phyloP scores from a whole-genome alignment of 345 rosid genomes.

The Raphanus sativus region DNA sequence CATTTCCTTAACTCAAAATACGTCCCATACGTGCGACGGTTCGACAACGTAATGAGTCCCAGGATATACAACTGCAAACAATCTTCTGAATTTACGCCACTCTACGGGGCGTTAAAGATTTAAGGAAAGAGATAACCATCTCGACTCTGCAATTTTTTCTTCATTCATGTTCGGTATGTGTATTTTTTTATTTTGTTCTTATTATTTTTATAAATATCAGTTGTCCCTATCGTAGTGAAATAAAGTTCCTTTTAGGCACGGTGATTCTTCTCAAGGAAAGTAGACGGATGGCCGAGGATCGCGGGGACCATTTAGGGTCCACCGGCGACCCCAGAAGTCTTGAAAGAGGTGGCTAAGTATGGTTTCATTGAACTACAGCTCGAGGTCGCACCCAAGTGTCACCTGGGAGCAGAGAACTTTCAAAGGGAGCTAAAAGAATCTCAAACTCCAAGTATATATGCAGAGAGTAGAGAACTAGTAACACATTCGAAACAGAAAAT shows the following conservation, averaged over 20 bases:
- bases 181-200: too few relatives aligned
- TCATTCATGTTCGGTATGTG: too few relatives aligned
- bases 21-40: too few relatives aligned
- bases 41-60: too few relatives aligned
- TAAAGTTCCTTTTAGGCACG: not conserved
- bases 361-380: slow-evolving; percentile 49
- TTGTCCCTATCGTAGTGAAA: too few relatives aligned
- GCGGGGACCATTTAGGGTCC: slow-evolving; percentile 61
- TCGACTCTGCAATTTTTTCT: too few relatives aligned
- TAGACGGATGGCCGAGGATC: slow-evolving; percentile 55
- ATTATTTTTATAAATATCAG: too few relatives aligned
- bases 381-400: slow-evolving; percentile 29
- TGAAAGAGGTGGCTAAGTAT: slow-evolving; percentile 59
- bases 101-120: too few relatives aligned
- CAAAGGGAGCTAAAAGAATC: slow-evolving; percentile 20
- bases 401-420: not conserved
- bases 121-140: too few relatives aligned
- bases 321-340: slow-evolving; percentile 75
- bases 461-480: slow-evolving; percentile 19
- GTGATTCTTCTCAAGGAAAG: not conserved
- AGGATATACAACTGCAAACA: too few relatives aligned
- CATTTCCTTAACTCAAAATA: too few relatives aligned
- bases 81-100: too few relatives aligned
- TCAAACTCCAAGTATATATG: slow-evolving; percentile 35
- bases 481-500: not conserved